Conservation (phyloP, 2,329 filamentous ascomycete genomes). For the Scedosporium boydii region DNA sequence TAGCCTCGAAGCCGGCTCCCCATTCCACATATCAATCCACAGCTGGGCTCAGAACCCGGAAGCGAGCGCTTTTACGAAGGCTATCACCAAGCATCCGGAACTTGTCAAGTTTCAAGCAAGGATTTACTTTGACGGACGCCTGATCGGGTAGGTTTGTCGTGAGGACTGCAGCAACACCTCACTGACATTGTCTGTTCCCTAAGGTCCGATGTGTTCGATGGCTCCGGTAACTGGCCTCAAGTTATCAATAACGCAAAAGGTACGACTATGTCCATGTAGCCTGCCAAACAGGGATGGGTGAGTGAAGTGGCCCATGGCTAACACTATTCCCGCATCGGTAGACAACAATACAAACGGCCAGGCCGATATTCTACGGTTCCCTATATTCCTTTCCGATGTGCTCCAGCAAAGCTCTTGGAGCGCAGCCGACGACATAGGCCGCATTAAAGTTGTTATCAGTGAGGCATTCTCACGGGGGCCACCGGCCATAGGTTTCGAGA, state of each 20-base stretch:
- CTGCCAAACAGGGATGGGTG: neutral
- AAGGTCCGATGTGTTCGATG: neutral
- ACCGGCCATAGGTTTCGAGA: slow-evolving; percentile 45
- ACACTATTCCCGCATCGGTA: slow-evolving; percentile 13
- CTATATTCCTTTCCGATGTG: slow-evolving; percentile 59
- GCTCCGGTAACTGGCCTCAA: neutral
- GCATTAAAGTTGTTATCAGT: slow-evolving; percentile 67
- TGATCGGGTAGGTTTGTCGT: slow-evolving; percentile 45
- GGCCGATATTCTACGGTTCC: slow-evolving; percentile 58
- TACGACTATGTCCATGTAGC: neutral
- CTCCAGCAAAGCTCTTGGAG: slow-evolving; percentile 64
- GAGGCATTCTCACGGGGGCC: slow-evolving; percentile 57
- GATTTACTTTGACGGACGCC: slow-evolving; percentile 58
- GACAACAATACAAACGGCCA: slow-evolving; percentile 48
- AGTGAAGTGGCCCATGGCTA: neutral
- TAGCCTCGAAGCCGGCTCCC: slow-evolving; percentile 44
- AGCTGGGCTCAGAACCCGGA: slow-evolving; percentile 54
- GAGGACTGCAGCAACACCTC: neutral
- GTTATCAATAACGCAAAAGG: neutral
- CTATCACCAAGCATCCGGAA: slow-evolving; percentile 46
- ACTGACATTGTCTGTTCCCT: neutral
- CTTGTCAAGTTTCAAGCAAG: slow-evolving; percentile 54
- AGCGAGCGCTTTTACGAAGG: slow-evolving; percentile 46
- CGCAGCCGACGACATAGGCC: slow-evolving; percentile 58
- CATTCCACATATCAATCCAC: slow-evolving; percentile 67